These are phyloP conservation scores for Dendrobium nobile DNA, from an alignment of 106 monocot genomes.

Conservation along the genomic window DNA sequence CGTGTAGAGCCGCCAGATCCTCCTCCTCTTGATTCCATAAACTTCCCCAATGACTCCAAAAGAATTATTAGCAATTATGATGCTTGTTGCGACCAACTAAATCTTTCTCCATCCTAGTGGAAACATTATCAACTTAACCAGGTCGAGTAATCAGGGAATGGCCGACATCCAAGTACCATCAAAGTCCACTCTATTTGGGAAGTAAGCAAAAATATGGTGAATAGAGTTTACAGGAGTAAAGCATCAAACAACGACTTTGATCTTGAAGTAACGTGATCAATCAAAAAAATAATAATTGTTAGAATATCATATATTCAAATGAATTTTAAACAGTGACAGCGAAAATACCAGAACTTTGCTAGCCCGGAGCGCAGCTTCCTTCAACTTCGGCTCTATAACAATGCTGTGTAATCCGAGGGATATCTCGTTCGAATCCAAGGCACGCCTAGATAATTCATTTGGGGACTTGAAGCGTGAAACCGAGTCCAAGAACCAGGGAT, in stretches of 20 bases:
- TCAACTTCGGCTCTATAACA: constrained; percentile 41
- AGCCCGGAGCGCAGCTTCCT: constrained; percentile 47
- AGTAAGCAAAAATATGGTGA: no score
- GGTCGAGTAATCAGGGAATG: no score
- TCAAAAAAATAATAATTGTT: background rate
- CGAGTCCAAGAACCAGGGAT: constrained; percentile 58
- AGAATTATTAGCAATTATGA: no score
- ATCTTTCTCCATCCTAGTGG: no score
- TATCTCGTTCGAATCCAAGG: constrained; percentile 51
- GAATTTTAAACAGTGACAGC: background rate
- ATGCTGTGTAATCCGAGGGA: constrained; percentile 39
- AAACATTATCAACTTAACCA: no score
- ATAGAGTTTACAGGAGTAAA: no score
- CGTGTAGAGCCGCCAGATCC: no score
- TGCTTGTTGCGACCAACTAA: no score
- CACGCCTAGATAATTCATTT: constrained; percentile 41
- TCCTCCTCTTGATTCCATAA: no score
- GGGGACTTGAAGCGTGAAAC: constrained; percentile 56
- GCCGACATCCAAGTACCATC: no score
- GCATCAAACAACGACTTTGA: background rate
- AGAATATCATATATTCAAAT: background rate
- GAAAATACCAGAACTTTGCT: constrained; percentile 62
- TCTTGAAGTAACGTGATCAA: background rate
- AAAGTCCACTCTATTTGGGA: no score
- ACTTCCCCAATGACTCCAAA: no score